These are phyloP conservation scores for Gardenia jasminoides DNA, from an alignment of 257 asterid genomes.

Conservation along the genomic window DNA sequence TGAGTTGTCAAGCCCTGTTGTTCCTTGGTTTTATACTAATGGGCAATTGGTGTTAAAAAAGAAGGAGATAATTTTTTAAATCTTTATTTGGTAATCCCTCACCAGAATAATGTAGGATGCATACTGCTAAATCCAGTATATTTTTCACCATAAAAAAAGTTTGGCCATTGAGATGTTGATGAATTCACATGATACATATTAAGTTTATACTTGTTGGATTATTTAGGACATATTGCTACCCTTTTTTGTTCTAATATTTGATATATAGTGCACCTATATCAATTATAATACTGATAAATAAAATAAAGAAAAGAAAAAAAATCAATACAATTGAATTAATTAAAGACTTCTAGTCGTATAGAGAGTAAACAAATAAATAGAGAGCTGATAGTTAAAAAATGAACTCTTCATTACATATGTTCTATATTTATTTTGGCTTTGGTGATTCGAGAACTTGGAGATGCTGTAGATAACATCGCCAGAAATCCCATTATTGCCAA, in stretches of 20 bases:
- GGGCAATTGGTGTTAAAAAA: not conserved
- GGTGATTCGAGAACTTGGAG: too few species aligned
- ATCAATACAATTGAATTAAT: not conserved
- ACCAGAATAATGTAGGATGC: not conserved
- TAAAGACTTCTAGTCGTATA: not conserved
- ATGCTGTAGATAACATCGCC: too few species aligned
- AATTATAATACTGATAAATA: too few species aligned
- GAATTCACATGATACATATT: not conserved
- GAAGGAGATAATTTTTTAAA: not conserved
- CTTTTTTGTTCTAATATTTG: not conserved
- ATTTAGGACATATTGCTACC: not conserved
- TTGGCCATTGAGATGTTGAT: not conserved
- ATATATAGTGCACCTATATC: too few species aligned
- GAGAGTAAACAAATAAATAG: not conserved
- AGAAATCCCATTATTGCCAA: too few species aligned
- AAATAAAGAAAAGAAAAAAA: too few species aligned
- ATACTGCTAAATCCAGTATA: not conserved
- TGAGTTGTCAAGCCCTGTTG: not conserved
- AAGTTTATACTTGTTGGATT: not conserved
- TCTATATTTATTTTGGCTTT: too few species aligned
- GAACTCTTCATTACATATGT: too few species aligned
- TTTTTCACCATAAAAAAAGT: not conserved
- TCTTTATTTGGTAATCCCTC: not conserved
- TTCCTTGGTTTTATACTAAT: not conserved
- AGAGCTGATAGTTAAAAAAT: too few species aligned